Conservation (phyloP, 2,329 filamentous ascomycete species). For the Diaporthe humulicola region DNA sequence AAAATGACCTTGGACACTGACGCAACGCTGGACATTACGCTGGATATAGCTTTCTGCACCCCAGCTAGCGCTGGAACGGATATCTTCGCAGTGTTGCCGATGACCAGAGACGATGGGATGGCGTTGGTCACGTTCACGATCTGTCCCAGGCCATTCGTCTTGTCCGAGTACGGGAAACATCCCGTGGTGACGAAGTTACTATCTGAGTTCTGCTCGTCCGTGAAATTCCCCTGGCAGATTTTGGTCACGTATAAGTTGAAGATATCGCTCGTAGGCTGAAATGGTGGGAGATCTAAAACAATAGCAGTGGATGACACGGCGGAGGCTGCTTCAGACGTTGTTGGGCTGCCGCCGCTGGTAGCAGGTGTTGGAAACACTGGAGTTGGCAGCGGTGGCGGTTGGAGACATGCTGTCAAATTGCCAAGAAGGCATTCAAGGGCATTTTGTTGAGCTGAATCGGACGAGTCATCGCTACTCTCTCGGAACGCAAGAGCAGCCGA, state of each 20-base stretch:
- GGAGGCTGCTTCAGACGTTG: not conserved
- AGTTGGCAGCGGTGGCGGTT: not conserved
- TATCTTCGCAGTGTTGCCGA: not conserved
- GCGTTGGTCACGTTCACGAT: not conserved
- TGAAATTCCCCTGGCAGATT: not conserved
- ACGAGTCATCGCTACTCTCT: no score
- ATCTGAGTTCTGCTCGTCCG: not conserved
- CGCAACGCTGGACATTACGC: not conserved
- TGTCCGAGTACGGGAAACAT: constrained; percentile 3
- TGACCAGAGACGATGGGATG: not conserved
- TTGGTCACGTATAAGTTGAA: not conserved
- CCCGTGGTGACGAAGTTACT: not conserved
- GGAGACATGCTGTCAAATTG: not conserved
- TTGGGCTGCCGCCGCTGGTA: not conserved
- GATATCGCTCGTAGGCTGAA: not conserved
- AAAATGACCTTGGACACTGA: not conserved
- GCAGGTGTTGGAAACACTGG: not conserved
- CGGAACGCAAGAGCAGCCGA: not conserved
- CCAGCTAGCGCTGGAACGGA: not conserved
- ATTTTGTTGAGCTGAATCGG: not conserved
- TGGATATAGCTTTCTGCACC: not conserved
- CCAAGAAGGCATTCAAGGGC: not conserved
- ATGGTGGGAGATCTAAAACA: not conserved
- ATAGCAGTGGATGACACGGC: not conserved
- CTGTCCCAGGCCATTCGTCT: not conserved